A percentile compares a stretch with the other conserved stretches of the same genome.
These are phyloP conservation scores for Aspergillus sclerotialis DNA, from an alignment of 2,329 filamentous ascomycete species.

Conservation along the genomic window DNA sequence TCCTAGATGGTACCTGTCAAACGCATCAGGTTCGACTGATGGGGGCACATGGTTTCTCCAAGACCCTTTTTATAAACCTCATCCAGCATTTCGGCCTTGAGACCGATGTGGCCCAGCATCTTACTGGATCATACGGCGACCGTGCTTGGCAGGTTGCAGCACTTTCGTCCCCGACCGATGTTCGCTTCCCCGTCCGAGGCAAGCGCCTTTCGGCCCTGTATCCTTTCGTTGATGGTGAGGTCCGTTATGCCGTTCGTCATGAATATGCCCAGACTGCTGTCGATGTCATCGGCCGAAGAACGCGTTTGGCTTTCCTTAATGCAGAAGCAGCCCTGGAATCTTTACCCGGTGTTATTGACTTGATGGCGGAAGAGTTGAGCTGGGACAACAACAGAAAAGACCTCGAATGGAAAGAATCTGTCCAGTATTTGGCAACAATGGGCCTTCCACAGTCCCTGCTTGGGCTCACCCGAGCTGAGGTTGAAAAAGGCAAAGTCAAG, in stretches of 20 bases:
- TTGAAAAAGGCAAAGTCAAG: constrained; percentile 49
- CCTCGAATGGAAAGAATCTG: constrained; percentile 68
- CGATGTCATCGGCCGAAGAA: constrained; percentile 79
- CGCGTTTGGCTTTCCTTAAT: constrained; percentile 81
- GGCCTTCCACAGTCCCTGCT: constrained; percentile 54
- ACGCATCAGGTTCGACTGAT: constrained; percentile 76
- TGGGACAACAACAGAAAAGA: constrained; percentile 71
- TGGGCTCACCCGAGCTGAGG: constrained; percentile 49
- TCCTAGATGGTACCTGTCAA: constrained; percentile 67
- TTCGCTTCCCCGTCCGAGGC: constrained; percentile 76
- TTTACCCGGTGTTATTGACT: constrained; percentile 75
- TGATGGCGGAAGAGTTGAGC: constrained; percentile 76
- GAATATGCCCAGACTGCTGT: constrained; percentile 90
- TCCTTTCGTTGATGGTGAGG: constrained; percentile 86
- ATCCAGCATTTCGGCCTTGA: constrained; percentile 91
- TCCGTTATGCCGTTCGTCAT: constrained; percentile 78
- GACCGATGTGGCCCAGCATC: constrained; percentile 84
- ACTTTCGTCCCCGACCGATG: constrained; percentile 67
- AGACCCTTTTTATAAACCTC: constrained; percentile 88
- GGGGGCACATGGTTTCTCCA: constrained; percentile 80
- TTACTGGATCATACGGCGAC: constrained; percentile 83
- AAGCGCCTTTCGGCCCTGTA: constrained; percentile 74
- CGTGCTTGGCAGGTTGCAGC: constrained; percentile 85
- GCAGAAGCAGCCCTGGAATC: constrained; percentile 85
- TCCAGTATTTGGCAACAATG: constrained; percentile 55